These are phyloP conservation scores for Colletotrichum graminicola DNA, from an alignment of 2,329 filamentous ascomycete genomes.

Conservation along the genomic window DNA sequence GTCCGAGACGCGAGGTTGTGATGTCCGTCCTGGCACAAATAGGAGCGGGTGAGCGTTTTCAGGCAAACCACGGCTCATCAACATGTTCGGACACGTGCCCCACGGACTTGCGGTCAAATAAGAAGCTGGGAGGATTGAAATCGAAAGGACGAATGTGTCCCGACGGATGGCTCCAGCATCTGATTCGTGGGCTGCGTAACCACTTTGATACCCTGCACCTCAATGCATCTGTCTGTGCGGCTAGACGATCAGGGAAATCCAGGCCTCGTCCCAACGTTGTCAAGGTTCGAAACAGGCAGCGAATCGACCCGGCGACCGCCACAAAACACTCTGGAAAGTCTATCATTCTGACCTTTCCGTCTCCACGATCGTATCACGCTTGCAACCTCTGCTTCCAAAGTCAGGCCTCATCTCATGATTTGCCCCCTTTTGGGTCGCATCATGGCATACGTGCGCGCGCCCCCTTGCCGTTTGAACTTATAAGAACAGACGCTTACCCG, in stretches of 20 bases:
- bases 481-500: constrained; percentile 20
- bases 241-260: constrained; percentile 36
- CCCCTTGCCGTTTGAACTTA: constrained; percentile 24
- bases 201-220: constrained; percentile 27
- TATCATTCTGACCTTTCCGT: constrained; percentile 36
- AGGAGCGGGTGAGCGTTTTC: constrained; percentile 16
- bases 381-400: background rate
- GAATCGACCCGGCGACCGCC: constrained; percentile 30
- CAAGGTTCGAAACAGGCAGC: constrained; percentile 41
- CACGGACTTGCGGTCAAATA: background rate
- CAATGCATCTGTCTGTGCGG: constrained; percentile 38
- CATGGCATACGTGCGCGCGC: background rate
- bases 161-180: background rate
- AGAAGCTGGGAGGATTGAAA: background rate
- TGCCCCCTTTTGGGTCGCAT: background rate
- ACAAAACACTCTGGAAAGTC: constrained; percentile 41
- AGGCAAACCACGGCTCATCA: constrained; percentile 2
- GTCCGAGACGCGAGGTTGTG: constrained; percentile 36
- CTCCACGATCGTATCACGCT: background rate
- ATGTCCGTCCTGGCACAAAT: background rate
- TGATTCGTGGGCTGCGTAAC: constrained; percentile 20
- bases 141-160: background rate
- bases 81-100: constrained; percentile 28
- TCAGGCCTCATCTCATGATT: constrained; percentile 19
- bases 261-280: constrained; percentile 27